A percentile compares a stretch with the other conserved stretches of the same genome.
Evolutionary conservation across 768 basidiomycete species (phyloP).

Genomic region (Boletus pseudo-olivaceus): DNA sequence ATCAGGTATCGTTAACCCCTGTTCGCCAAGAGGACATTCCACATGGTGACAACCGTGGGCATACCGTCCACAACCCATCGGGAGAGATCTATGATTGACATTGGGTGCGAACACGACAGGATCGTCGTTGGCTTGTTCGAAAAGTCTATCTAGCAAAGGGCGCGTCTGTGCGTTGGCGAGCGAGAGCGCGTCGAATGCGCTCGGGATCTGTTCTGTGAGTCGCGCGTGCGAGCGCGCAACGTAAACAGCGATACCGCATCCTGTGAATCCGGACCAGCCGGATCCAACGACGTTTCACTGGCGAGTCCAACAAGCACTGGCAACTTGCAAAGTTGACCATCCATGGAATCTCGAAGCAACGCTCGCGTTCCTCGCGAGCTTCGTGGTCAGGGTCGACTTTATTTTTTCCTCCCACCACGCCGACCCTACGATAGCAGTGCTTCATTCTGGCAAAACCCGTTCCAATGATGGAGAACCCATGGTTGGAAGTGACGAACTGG

Average conservation of each 20-base stretch:
- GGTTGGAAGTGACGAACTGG: background rate
- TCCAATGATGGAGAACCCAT: background rate
- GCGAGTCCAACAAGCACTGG: background rate
- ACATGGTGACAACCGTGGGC: conserved; percentile 1
- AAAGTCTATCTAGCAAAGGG: background rate
- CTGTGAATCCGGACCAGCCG: background rate
- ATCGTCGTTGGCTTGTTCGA: background rate
- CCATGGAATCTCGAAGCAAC: background rate
- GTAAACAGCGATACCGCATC: background rate
- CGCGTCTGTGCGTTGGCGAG: background rate
- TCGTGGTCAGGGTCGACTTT: background rate
- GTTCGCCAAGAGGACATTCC: background rate
- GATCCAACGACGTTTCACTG: background rate
- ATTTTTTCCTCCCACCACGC: background rate
- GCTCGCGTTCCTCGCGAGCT: background rate
- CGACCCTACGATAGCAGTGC: background rate
- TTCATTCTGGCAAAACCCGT: background rate
- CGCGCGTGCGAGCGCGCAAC: too few relatives aligned
- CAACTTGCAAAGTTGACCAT: background rate
- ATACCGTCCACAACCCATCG: background rate
- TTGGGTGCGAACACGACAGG: background rate
- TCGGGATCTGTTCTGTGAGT: background rate
- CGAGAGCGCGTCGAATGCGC: background rate
- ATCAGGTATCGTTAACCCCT: background rate
- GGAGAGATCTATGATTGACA: background rate